Base-by-base conservation (phyloP, 2,329 filamentous ascomycete species). In the Scortechinia acanthostroma region DNA sequence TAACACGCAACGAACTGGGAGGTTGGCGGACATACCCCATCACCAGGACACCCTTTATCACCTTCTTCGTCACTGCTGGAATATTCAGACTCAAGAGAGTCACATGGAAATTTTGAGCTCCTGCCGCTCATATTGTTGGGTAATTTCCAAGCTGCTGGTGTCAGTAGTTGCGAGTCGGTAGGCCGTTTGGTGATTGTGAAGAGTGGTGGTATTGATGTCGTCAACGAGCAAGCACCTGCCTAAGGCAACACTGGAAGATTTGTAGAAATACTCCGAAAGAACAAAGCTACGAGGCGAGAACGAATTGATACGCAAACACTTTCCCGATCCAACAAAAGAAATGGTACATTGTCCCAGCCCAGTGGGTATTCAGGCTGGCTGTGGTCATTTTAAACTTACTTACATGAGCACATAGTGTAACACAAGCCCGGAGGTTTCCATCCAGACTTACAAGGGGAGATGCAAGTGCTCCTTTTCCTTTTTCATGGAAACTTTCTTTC, bases 21-120 rank as follows among this genome's bases (percentile, higher is more conserved):
- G n/a, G 19, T 48, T 28, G 47, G 42, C 14, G 47, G 47, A 30
- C 47, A 48, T 20, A 49, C 33, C 4, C 47, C 47, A 25, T 49
- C 47, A 14, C 46, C 47, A 28, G 46, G 45, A 10, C 13, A 17
- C 47, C 47, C 46, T 21, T 44, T 33, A 6, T 30, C 25, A 30
- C n/a, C 25, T 10, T 30, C 25, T 30, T 30, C 25, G 25, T 30
- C 25, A 30, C n/a, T 30, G 10, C n/a, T 30, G 25, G n/a, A n/a
- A n/a, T n/a, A n/a, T n/a, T n/a, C n/a, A n/a, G n/a, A n/a, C n/a
- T n/a, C n/a, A n/a, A n/a, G n/a, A n/a, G n/a, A n/a, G n/a, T n/a
- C n/a, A n/a, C n/a, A n/a, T n/a, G n/a, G n/a, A n/a, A n/a, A n/a
- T n/a, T n/a, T n/a, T n/a, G n/a, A n/a, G n/a, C n/a, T n/a, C n/a